Percentiles rank a stretch among this genome's conserved stretches.
Conservation (phyloP, 2,329 filamentous ascomycete species). For the Ophiostoma piceae region DNA sequence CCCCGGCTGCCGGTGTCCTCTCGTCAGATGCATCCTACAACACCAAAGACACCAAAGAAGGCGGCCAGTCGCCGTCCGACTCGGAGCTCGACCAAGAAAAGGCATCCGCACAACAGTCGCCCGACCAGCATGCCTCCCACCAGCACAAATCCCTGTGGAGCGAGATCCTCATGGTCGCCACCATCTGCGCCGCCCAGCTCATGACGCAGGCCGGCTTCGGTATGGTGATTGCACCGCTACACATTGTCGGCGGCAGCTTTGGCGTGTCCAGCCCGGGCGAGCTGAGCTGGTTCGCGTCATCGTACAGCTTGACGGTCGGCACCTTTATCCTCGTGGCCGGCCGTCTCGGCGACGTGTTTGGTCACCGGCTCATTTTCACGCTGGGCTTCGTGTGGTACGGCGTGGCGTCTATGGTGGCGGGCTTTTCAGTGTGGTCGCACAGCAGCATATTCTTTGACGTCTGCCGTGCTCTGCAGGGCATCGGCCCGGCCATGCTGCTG, state of each 20-base stretch:
- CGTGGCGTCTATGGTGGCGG: conserved; percentile 63
- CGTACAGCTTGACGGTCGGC: conserved; percentile 30
- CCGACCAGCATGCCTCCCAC: neutral
- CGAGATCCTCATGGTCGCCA: conserved; percentile 20
- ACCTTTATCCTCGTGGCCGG: conserved; percentile 58
- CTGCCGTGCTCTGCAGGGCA: conserved; percentile 52
- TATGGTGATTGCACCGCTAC: conserved; percentile 19
- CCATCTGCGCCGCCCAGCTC: conserved; percentile 24
- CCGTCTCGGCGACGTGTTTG: conserved; percentile 55
- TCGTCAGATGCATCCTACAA: neutral
- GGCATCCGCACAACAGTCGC: neutral
- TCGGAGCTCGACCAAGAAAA: conserved; percentile 2
- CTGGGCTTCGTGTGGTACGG: conserved; percentile 57
- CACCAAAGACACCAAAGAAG: conserved; percentile 8
- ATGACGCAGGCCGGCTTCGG: conserved; percentile 22
- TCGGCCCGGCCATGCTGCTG: conserved; percentile 57
- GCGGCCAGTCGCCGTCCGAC: neutral
- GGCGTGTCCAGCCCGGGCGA: conserved; percentile 41
- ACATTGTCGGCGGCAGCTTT: conserved; percentile 22
- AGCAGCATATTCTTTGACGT: conserved; percentile 48
- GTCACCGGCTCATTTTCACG: conserved; percentile 55
- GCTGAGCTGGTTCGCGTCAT: conserved; percentile 51
- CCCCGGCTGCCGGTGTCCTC: neutral
- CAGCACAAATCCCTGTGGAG: neutral
- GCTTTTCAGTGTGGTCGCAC: conserved; percentile 32